phyloP scores from a whole-genome alignment of 345 rosid species.

The Eucalyptus camaldulensis region DNA sequence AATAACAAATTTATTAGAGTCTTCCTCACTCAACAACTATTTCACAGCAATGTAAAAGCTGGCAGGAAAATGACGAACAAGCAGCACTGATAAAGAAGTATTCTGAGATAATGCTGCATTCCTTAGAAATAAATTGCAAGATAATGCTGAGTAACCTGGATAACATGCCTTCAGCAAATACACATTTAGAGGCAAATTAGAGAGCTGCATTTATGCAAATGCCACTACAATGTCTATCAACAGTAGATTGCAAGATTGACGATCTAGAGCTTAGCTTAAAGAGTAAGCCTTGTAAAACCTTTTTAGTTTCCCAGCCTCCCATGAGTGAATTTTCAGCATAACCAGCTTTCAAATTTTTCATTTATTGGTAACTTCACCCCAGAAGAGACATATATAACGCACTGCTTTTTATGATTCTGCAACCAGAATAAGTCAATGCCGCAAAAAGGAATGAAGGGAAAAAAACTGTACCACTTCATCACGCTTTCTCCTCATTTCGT shows the following conservation, averaged over 20 bases:
- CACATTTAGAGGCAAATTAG: neutral
- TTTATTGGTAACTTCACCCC: neutral
- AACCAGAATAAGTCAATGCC: neutral
- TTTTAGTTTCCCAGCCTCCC: neutral
- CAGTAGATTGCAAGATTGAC: neutral
- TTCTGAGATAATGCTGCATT: neutral
- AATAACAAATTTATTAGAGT: neutral
- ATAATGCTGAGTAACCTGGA: neutral
- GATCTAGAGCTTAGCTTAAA: neutral
- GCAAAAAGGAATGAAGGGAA: neutral
- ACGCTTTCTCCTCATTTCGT: slow-evolving; percentile 45
- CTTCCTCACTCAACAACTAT: neutral
- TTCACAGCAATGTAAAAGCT: neutral
- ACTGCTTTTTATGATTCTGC: neutral
- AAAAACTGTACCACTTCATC: slow-evolving; percentile 50
- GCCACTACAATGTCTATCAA: neutral
- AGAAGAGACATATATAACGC: neutral
- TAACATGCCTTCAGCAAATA: neutral
- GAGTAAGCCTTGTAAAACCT: neutral
- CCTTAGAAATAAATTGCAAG: neutral
- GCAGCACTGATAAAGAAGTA: neutral
- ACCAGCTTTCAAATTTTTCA: neutral
- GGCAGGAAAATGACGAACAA: neutral
- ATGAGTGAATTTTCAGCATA: neutral
- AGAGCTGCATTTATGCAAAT: neutral